Conservation (phyloP, 495 filamentous ascomycete species). For the Sordaria brevicollis region DNA sequence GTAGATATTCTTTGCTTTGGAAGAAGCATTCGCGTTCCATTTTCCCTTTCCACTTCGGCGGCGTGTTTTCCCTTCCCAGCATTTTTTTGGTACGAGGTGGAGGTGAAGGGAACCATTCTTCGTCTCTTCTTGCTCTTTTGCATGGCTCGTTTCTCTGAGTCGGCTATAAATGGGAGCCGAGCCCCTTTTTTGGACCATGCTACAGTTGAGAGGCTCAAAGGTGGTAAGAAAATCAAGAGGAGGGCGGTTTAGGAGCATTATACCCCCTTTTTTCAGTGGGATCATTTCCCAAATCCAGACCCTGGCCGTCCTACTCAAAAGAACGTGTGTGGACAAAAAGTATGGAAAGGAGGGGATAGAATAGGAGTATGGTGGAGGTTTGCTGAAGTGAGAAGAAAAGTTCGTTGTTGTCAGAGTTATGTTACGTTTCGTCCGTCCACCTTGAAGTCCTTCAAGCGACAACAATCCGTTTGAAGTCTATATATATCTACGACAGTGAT, state of each 20-base stretch:
- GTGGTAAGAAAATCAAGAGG: neutral
- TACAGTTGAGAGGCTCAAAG: neutral
- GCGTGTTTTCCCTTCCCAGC: constrained; percentile 4
- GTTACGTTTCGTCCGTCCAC: neutral
- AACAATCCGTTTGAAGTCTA: neutral
- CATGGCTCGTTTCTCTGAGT: neutral
- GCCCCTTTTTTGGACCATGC: neutral
- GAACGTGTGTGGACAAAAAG: neutral
- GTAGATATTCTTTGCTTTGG: constrained; percentile 9
- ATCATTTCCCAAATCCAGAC: neutral
- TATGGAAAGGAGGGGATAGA: neutral
- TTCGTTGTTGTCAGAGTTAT: neutral
- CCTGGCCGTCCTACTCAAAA: neutral
- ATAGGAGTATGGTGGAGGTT: neutral
- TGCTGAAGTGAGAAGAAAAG: neutral
- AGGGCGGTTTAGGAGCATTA: constrained; percentile 9
- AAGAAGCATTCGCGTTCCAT: neutral
- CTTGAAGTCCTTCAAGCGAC: neutral
- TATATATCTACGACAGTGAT: neutral
- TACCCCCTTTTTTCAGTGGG: constrained; percentile 9
- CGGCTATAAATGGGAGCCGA: neutral
- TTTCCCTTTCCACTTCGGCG: constrained; percentile 2
- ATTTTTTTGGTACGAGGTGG: neutral
- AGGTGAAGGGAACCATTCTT: neutral
- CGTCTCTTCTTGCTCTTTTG: neutral